Percentiles rank a stretch among this genome's conserved stretches.
Evolutionary conservation across 1,284 basidiomycete genomes (phyloP).

Genomic region (Ganoderma meredithae): DNA sequence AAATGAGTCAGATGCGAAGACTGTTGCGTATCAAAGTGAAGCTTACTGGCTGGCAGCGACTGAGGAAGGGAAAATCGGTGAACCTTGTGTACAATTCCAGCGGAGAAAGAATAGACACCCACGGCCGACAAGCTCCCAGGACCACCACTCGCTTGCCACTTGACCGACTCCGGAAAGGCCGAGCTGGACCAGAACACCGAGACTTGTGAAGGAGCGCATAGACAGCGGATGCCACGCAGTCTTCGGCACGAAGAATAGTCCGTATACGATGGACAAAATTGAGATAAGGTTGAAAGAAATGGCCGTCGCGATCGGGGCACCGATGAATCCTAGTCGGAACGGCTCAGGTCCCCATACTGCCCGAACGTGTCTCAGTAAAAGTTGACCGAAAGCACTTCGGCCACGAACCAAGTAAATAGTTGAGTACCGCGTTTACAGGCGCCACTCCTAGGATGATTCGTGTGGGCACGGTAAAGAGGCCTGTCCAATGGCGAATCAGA

Average conservation of each 20-base stretch:
- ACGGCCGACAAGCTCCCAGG: slow-evolving; percentile 82
- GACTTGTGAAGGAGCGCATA: slow-evolving; percentile 68
- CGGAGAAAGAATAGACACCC: slow-evolving; percentile 35
- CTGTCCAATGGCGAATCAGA: slow-evolving; percentile 42
- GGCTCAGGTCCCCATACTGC: slow-evolving; percentile 85
- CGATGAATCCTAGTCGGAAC: slow-evolving; percentile 88
- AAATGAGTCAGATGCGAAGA: neutral
- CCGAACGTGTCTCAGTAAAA: neutral
- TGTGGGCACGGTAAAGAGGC: slow-evolving; percentile 88
- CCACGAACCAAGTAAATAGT: slow-evolving; percentile 77
- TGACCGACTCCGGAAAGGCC: slow-evolving; percentile 82
- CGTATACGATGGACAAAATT: slow-evolving; percentile 75
- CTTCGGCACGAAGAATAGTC: slow-evolving; percentile 74
- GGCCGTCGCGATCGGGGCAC: slow-evolving; percentile 91
- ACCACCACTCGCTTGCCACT: slow-evolving; percentile 89
- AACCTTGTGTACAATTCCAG: neutral
- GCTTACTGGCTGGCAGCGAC: slow-evolving; percentile 68
- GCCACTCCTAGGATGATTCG: slow-evolving; percentile 86
- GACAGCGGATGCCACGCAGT: slow-evolving; percentile 89
- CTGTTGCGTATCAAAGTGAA: neutral
- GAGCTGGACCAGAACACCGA: slow-evolving; percentile 77
- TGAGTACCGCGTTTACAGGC: slow-evolving; percentile 86
- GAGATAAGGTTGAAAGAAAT: slow-evolving; percentile 90
- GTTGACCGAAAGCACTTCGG: neutral
- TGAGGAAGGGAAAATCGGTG: slow-evolving; percentile 34